These are phyloP conservation scores for Scutellaria minor DNA, from an alignment of 257 asterid genomes.

Conservation along the genomic window DNA sequence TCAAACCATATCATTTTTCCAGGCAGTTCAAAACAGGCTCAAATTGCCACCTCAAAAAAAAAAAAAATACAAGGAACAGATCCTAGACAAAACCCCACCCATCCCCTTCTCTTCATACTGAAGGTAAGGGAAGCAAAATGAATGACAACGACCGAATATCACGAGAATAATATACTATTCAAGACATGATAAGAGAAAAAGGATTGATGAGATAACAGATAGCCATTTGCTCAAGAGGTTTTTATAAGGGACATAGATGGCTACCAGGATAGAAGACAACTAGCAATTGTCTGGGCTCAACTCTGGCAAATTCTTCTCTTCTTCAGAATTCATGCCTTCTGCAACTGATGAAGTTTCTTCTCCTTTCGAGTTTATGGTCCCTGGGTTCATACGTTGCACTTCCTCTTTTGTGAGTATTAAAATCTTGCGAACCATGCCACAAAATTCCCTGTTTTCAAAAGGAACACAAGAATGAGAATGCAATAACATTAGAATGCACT, in stretches of 20 bases:
- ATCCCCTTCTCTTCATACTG: no score
- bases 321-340: slow-evolving; percentile 68
- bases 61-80: no score
- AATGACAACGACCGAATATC: no score
- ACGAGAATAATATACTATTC: no score
- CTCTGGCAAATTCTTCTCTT: slow-evolving; percentile 63
- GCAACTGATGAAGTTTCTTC: slow-evolving; percentile 74
- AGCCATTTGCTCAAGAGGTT: no score
- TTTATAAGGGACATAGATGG: background rate
- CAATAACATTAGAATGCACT: slow-evolving; percentile 3
- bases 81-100: no score
- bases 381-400: slow-evolving; percentile 82
- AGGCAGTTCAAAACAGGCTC: no score
- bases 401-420: slow-evolving; percentile 83
- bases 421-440: slow-evolving; percentile 89
- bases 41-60: no score
- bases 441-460: slow-evolving; percentile 69
- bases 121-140: no score
- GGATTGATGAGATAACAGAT: no score
- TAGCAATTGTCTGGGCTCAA: slow-evolving; percentile 58
- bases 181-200: no score
- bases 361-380: slow-evolving; percentile 66
- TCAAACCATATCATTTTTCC: no score
- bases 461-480: background rate
- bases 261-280: slow-evolving; percentile 32